phyloP scores from a whole-genome alignment of 108 stramenopile genomes.

The Cyclotella cryptica region DNA sequence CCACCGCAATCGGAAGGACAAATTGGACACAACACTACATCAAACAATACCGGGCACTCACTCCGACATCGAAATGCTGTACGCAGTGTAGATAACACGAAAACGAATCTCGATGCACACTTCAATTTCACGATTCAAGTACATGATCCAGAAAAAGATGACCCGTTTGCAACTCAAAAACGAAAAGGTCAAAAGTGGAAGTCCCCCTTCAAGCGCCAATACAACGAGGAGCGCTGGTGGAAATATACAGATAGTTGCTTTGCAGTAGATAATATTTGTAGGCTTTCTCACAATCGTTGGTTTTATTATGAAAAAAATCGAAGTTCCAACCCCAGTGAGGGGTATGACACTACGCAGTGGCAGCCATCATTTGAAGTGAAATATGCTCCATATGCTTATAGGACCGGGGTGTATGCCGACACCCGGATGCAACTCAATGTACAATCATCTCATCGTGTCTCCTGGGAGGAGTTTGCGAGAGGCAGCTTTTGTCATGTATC shows the following conservation, averaged over 20 bases:
- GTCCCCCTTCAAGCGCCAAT: background rate
- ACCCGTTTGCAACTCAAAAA: slow-evolving; percentile 9
- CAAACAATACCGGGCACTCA: background rate
- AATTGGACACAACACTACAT: background rate
- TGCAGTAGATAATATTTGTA: slow-evolving; percentile 3
- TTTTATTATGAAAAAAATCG: background rate
- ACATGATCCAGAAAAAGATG: background rate
- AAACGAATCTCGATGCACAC: too few relatives aligned
- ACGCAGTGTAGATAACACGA: too few relatives aligned
- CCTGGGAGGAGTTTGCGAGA: background rate
- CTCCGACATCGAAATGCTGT: too few relatives aligned
- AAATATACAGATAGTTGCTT: slow-evolving; percentile 7
- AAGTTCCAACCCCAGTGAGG: background rate
- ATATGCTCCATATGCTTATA: background rate
- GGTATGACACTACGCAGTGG: background rate
- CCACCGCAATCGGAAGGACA: background rate
- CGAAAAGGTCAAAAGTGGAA: background rate
- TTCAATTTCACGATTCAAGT: background rate
- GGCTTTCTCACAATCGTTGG: background rate
- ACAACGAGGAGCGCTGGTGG: slow-evolving; percentile 1
- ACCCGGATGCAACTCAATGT: background rate
- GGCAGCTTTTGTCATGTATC: background rate
- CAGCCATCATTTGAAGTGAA: slow-evolving; percentile 2
- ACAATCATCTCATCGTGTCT: background rate
- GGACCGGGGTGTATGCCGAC: background rate